Base-by-base conservation (phyloP, 2,329 filamentous ascomycete genomes). In the Ploettnerulaceae sp. region DNA sequence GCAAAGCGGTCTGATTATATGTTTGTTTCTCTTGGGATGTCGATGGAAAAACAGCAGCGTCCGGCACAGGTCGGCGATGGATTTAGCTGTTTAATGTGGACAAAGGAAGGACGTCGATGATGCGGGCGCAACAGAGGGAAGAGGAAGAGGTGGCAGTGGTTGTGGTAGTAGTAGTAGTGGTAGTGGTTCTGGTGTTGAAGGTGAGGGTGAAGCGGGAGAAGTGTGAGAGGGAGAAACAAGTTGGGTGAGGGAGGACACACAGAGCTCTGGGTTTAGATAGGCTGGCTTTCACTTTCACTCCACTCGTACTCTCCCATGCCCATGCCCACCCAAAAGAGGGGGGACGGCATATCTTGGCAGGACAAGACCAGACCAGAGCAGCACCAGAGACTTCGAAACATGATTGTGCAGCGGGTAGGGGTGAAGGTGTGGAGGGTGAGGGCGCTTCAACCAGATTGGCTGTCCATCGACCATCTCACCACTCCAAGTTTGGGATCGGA, bases 41-140 rank as follows among this genome's bases (percentile, higher is more conserved):
- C 18, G 39, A 32, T 32, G 14, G n/a, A n/a, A n/a, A 22, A 21
- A 25, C 21, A 8, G 34, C 20, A 21, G 22, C 20, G 14, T 37
- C 20, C 15, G 34, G 20, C 34, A 15, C 21, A 25, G 20, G 15
- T 31, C 20, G 26, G 26, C 25, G 38, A 32, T 32, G 38, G n/a
- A 15, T 32, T 14, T 8, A 28, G 35, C 22, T 21, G n/a, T 15
- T 24, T 18, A 18, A 25, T n/a, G 18, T 31, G 25, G 28, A 29
- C 24, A 43, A 42, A 43, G 29, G 39, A 43, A 43, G 15, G 38
- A 17, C 26, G 38, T n/a, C n/a, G n/a, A n/a, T n/a, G n/a, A n/a
- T n/a, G n/a, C n/a, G n/a, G n/a, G n/a, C n/a, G n/a, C n/a, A n/a
- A n/a, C n/a, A n/a, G n/a, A n/a, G n/a, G n/a, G n/a, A n/a, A 32